Evolutionary conservation across 176 grass and related monocot genomes (phyloP).

Genomic region (Aegilops umbellulata): DNA sequence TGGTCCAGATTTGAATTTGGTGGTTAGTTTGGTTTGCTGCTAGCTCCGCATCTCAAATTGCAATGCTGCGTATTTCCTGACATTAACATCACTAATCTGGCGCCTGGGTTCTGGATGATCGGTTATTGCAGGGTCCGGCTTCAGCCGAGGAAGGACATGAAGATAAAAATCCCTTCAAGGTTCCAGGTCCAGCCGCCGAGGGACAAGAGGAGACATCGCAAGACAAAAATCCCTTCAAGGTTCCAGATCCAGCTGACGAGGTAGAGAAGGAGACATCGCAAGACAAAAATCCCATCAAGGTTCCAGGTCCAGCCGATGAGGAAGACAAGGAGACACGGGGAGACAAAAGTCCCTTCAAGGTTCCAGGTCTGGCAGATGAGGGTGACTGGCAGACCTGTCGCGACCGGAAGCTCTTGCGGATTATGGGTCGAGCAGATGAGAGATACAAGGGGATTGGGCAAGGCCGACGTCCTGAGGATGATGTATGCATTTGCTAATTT

Average conservation of each 20-base stretch:
- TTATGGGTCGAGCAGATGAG: background rate
- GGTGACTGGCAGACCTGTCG: background rate
- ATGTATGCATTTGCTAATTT: background rate
- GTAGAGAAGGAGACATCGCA: background rate
- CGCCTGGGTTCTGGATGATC: background rate
- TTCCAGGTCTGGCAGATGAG: background rate
- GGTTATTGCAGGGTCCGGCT: background rate
- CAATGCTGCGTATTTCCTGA: background rate
- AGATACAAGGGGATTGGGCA: background rate
- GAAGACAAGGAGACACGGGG: background rate
- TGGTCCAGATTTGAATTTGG: background rate
- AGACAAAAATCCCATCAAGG: background rate
- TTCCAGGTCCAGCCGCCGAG: background rate
- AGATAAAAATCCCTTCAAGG: background rate
- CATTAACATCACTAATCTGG: background rate
- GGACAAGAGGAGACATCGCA: background rate
- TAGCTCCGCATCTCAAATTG: background rate
- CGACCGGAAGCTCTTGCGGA: background rate
- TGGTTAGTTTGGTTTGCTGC: background rate
- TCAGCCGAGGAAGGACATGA: background rate
- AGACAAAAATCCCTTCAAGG: background rate
- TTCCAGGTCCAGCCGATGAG: background rate
- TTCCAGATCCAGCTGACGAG: background rate
- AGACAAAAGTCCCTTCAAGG: background rate
- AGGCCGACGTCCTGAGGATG: background rate